These are phyloP conservation scores for Tieghemostelium lacteum DNA, from an alignment of 78 protist genomes.

Conservation along the genomic window DNA sequence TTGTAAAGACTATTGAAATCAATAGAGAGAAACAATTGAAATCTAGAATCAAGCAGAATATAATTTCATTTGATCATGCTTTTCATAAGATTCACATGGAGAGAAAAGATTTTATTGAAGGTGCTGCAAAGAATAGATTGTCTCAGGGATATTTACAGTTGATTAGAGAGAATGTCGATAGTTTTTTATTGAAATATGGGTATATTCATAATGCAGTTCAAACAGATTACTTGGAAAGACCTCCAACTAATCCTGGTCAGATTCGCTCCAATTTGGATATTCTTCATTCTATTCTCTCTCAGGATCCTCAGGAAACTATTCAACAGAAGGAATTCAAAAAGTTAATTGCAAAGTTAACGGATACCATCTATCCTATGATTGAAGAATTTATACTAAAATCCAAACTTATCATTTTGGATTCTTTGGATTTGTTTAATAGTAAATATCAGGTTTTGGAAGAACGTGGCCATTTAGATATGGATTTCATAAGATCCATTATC, in stretches of 20 bases:
- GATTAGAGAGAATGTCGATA: constrained; percentile 16
- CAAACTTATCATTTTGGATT: constrained; percentile 47
- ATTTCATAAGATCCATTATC: not conserved
- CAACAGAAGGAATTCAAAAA: constrained; percentile 16
- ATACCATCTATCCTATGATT: constrained; percentile 42
- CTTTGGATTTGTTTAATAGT: not conserved
- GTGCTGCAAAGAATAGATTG: constrained; percentile 28
- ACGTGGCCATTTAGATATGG: constrained; percentile 15
- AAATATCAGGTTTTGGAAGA: not conserved
- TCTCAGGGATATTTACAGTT: constrained; percentile 42
- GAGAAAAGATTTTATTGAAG: constrained; percentile 49
- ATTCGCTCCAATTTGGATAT: constrained; percentile 32
- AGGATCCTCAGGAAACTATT: not conserved
- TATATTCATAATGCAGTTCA: constrained; percentile 52
- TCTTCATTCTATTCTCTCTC: constrained; percentile 3
- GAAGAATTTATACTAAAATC: constrained; percentile 51
- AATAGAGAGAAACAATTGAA: constrained; percentile 39
- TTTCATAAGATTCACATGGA: not conserved
- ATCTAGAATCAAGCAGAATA: constrained; percentile 3
- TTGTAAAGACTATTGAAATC: constrained; percentile 24
- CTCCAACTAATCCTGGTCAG: constrained; percentile 23
- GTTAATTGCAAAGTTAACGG: not conserved
- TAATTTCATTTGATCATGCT: constrained; percentile 11
- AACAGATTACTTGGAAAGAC: constrained; percentile 50
- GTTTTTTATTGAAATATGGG: constrained; percentile 13